Conservation (phyloP, 352 stramenopile species). For the Pythium brachiatum region DNA sequence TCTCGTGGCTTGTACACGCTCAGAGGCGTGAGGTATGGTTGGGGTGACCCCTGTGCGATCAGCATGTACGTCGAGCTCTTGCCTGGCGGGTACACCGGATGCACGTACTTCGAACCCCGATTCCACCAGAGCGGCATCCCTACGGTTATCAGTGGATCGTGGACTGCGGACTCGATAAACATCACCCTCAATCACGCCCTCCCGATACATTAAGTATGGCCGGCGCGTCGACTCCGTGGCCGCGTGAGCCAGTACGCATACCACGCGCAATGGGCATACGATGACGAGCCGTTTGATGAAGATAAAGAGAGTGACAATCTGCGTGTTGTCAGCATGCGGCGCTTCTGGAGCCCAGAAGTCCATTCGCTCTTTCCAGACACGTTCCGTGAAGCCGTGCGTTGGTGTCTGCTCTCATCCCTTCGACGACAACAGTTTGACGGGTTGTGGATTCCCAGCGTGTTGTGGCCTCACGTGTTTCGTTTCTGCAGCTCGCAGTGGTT, state of each 20-base stretch:
- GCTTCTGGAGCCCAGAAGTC: neutral
- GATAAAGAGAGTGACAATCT: neutral
- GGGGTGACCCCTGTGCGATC: too few species aligned
- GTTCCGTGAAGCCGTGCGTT: neutral
- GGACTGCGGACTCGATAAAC: neutral
- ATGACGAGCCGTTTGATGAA: neutral
- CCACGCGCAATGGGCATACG: neutral
- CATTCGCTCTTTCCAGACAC: neutral
- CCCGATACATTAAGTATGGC: neutral
- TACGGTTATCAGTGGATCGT: too few species aligned
- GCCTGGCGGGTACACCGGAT: too few species aligned
- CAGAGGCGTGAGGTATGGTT: too few species aligned
- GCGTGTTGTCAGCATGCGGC: neutral
- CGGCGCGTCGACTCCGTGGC: neutral
- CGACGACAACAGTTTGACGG: neutral
- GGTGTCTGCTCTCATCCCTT: neutral
- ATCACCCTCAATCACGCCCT: neutral
- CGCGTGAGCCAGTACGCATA: neutral
- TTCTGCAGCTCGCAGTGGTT: conserved; percentile 13
- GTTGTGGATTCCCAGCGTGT: neutral
- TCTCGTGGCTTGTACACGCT: too few species aligned
- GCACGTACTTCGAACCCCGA: too few species aligned
- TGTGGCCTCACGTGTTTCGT: neutral
- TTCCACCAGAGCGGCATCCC: too few species aligned
- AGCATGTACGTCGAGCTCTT: too few species aligned